Percentiles rank a stretch among this genome's conserved stretches.
phyloP scores from a whole-genome alignment of 768 basidiomycete species.

The Naganishia antarctica region DNA sequence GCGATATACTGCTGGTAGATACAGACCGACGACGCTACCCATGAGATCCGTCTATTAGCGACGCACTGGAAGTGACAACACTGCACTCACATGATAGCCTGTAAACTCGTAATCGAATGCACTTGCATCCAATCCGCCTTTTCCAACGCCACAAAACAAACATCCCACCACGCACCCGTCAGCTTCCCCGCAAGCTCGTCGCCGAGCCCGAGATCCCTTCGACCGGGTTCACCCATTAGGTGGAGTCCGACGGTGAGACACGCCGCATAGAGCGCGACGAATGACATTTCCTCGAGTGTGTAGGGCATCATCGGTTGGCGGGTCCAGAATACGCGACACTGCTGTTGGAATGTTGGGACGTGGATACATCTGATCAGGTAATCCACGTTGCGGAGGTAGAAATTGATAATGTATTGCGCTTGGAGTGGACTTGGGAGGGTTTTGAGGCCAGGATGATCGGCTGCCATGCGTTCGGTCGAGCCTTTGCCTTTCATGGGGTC shows the following conservation, averaged over 20 bases:
- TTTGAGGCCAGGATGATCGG: conserved; percentile 5
- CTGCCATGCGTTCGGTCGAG: not conserved
- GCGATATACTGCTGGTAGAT: conserved; percentile 12
- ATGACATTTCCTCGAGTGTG: conserved; percentile 13
- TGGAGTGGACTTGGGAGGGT: conserved; percentile 16
- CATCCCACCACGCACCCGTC: conserved; percentile 21
- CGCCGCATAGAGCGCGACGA: conserved; percentile 21
- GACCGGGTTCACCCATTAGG: conserved; percentile 19
- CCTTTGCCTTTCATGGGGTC: not conserved
- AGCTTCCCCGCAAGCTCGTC: not conserved
- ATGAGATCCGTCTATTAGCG: not conserved
- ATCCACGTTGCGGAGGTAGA: conserved; percentile 20
- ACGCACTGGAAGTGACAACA: not conserved
- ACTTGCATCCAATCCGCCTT: conserved; percentile 25
- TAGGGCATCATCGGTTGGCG: not conserved
- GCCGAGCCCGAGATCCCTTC: conserved; percentile 11
- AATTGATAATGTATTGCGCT: conserved; percentile 23
- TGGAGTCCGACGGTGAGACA: conserved; percentile 12
- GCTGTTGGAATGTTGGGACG: conserved; percentile 21
- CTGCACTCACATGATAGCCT: conserved; percentile 23
- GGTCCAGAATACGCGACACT: conserved; percentile 7
- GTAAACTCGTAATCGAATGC: conserved; percentile 14
- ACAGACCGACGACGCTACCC: conserved; percentile 18
- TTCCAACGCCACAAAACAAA: conserved; percentile 21
- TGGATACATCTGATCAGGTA: conserved; percentile 21